Evolutionary conservation across 2,329 filamentous ascomycete genomes (phyloP), one percentile per base, ranked within the genome.

Genomic region (Scleromitrula shiraiana): DNA sequence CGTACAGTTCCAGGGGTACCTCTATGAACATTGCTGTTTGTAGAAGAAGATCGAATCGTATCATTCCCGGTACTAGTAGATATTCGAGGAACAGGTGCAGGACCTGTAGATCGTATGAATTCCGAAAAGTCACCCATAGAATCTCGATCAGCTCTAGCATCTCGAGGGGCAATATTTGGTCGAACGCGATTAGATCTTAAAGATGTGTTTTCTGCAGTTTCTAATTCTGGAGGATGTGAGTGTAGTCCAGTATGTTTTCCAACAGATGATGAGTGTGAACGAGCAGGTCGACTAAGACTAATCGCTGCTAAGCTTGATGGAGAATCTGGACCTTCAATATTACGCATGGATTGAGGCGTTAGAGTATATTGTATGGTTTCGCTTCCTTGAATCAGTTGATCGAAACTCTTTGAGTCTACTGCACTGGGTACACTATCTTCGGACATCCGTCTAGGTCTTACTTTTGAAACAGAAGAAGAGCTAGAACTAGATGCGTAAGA

Each of bases 121-220:
- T 94, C 85, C 19, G 88, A 86, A 68, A 96, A 88, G 59, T 95
- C 90, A 38, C 81, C 75, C 7, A 84, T 78, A 0, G 88, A 88
- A 53, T 90, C 85, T 5, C 75, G 72, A 8, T 80, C 74, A 7
- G 85, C 72, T 52, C 84, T 77, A 2, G 88, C 82, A 56, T 95
- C 89, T 53, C 89, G 78, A 20, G 88, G 80, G 41, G 59, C 53
- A 35, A 48, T 49, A 47, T 56, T 59, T 3, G 54, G 42, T 15
- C 59, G 54, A 7, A 55, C n/a, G n/a, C n/a, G n/a, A n/a, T n/a
- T n/a, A n/a, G n/a, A n/a, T n/a, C n/a, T n/a, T n/a, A n/a, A n/a
- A n/a, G n/a, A n/a, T n/a, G n/a, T n/a, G n/a, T n/a, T n/a, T n/a
- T n/a, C n/a, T n/a, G n/a, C n/a, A n/a, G n/a, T n/a, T n/a, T n/a